These are phyloP conservation scores for Geranium rotundifolium DNA, from an alignment of 345 rosid species.

Conservation along the genomic window DNA sequence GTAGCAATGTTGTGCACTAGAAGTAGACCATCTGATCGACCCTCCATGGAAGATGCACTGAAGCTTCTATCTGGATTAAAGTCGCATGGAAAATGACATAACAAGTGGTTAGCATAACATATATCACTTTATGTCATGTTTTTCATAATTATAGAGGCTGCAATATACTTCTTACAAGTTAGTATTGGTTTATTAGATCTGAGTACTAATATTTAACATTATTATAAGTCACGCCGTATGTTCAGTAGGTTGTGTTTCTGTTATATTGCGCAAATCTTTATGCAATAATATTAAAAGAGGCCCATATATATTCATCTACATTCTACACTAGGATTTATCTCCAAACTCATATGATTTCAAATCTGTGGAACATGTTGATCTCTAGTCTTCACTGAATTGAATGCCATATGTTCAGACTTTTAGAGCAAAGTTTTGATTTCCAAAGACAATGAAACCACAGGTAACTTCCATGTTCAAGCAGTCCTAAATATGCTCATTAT, in stretches of 20 bases:
- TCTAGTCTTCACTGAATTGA: too few species aligned
- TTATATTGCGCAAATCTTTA: neutral
- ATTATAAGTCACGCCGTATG: too few species aligned
- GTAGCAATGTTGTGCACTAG: conserved; percentile 65
- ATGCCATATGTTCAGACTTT: neutral
- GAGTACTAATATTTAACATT: too few species aligned
- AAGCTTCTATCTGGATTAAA: conserved; percentile 42
- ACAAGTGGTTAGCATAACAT: neutral
- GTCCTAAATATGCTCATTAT: neutral
- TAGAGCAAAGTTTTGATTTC: too few species aligned
- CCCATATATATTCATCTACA: neutral
- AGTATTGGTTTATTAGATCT: too few species aligned
- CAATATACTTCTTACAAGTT: too few species aligned
- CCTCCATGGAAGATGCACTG: conserved; percentile 53
- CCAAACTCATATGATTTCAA: neutral
- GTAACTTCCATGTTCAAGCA: too few species aligned
- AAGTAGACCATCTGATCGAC: conserved; percentile 40
- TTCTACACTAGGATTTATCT: neutral
- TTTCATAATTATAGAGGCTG: neutral
- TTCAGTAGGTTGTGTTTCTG: neutral
- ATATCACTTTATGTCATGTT: too few species aligned
- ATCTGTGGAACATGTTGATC: neutral
- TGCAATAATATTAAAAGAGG: neutral
- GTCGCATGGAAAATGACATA: conserved; percentile 12
- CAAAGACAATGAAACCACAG: too few species aligned